Base-by-base conservation (phyloP, 495 filamentous ascomycete genomes). In the Hypoxylon intermedium region DNA sequence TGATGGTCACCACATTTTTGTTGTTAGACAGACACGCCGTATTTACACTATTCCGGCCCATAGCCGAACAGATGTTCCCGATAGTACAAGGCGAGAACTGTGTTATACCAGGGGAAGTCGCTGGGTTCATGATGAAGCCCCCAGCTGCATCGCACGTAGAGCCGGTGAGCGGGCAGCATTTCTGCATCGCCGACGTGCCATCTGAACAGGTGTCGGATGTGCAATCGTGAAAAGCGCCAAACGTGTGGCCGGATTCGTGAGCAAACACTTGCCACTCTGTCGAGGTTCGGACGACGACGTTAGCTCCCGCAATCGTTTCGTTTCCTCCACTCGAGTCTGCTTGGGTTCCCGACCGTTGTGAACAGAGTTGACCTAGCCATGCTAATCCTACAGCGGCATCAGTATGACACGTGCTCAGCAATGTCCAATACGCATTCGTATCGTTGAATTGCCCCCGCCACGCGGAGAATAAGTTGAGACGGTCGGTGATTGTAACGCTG, bases 211-310 rank as follows among this genome's bases (percentile, higher is more conserved):
- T 84, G 9, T 75, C 37, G 0, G 77, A 66, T 3, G 82, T 87
- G 72, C 94, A 98, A 74, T 98, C 94, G 70, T 98, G 94, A 31
- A 97, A 91, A 9, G 94, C 95, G 36, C 94, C 94, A 67, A 97
- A 97, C 0, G 91, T 97, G 63, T 98, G 94, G 7, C 94, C 94
- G 9, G 89, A 85, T 72, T 98, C 95, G 67, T 98, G 94, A 56
- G 94, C 93, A 75, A 98, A 92, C 46, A 98, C 90, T 70, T 97
- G 91, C 95, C 95, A 98, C 63, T 96, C 91, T 16, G 84, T 89
- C 9, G 83, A 77, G 1, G 90, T 96, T 43, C 86, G 85, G 13
- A 92, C 88, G 15, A 98, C 92, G 19, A 98, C 91, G 70, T 97
- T 97, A 37, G 94, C 88, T 16, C 90, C 89, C 15, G 86, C 87